These are phyloP conservation scores for Caloboletus firmus DNA, from an alignment of 1,284 basidiomycete genomes.

Conservation along the genomic window DNA sequence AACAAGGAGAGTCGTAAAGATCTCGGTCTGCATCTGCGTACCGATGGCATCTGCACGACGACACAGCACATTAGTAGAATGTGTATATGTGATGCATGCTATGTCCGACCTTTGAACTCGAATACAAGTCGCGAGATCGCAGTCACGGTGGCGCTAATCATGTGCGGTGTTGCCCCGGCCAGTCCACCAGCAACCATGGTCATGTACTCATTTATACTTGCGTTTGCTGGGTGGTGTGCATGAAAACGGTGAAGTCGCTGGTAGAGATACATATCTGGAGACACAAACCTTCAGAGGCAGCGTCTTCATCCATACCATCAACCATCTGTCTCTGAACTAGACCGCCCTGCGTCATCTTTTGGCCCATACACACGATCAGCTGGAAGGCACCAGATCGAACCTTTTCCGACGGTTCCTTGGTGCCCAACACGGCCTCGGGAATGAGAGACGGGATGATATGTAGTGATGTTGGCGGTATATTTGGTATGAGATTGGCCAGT, in stretches of 20 bases:
- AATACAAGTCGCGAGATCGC: slow-evolving; percentile 93
- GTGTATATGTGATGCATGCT: background rate
- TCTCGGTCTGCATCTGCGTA: slow-evolving; percentile 77
- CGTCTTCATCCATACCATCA: slow-evolving; percentile 80
- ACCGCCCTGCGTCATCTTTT: slow-evolving; percentile 90
- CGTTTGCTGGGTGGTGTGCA: slow-evolving; percentile 52
- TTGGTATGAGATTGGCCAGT: slow-evolving; percentile 70
- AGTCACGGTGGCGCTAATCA: slow-evolving; percentile 97
- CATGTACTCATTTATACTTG: slow-evolving; percentile 89
- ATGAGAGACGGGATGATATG: slow-evolving; percentile 89
- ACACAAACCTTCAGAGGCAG: slow-evolving; percentile 54
- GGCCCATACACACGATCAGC: slow-evolving; percentile 87
- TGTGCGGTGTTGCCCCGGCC: slow-evolving; percentile 92
- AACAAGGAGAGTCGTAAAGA: slow-evolving; percentile 85
- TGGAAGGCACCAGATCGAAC: slow-evolving; percentile 90
- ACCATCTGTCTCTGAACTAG: slow-evolving; percentile 76
- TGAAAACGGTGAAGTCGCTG: slow-evolving; percentile 4
- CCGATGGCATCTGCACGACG: slow-evolving; percentile 64
- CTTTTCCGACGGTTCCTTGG: slow-evolving; percentile 96
- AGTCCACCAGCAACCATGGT: slow-evolving; percentile 97
- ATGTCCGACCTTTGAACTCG: slow-evolving; percentile 82
- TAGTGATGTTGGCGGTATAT: slow-evolving; percentile 70
- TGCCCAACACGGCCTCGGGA: slow-evolving; percentile 95
- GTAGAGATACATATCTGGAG: background rate
- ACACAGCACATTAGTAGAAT: slow-evolving; percentile 1